Percentiles rank a stretch among this genome's conserved stretches.
Conservation (phyloP, 768 basidiomycete genomes). For the Gloeopeniophorella convolvens region DNA sequence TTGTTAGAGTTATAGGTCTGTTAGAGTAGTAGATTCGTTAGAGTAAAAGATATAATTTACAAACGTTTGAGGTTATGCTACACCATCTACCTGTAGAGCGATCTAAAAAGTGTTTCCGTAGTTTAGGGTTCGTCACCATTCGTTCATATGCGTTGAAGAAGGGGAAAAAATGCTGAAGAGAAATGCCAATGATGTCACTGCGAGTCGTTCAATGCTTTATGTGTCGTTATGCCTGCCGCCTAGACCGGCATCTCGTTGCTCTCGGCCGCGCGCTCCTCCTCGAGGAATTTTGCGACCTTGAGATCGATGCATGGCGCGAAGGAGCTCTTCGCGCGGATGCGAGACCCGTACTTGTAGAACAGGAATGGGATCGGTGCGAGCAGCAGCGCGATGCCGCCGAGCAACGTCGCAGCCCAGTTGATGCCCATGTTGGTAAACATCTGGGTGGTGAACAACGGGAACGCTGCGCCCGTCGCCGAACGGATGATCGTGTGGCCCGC, state of each 20-base stretch:
- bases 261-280: not conserved
- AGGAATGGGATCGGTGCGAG: slow-evolving; percentile 61
- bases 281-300: slow-evolving; percentile 3
- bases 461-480: slow-evolving; percentile 49
- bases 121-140: too few species aligned
- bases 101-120: too few species aligned
- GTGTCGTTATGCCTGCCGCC: not conserved
- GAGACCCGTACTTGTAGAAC: slow-evolving; percentile 62
- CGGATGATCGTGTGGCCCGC: slow-evolving; percentile 56
- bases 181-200: too few species aligned
- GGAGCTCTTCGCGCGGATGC: slow-evolving; percentile 47
- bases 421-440: slow-evolving; percentile 43
- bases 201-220: not conserved
- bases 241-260: too few species aligned
- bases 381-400: slow-evolving; percentile 49
- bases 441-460: slow-evolving; percentile 61
- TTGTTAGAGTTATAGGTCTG: too few species aligned
- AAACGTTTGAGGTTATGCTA: too few species aligned
- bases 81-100: too few species aligned
- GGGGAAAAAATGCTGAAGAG: too few species aligned
- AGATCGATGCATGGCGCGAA: slow-evolving; percentile 37
- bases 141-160: too few species aligned
- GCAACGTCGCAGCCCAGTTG: slow-evolving; percentile 38
- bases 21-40: too few species aligned
- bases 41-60: too few species aligned